Evolutionary conservation across 2,329 filamentous ascomycete genomes (phyloP).

Genomic region (Phialocephala subalpina): DNA sequence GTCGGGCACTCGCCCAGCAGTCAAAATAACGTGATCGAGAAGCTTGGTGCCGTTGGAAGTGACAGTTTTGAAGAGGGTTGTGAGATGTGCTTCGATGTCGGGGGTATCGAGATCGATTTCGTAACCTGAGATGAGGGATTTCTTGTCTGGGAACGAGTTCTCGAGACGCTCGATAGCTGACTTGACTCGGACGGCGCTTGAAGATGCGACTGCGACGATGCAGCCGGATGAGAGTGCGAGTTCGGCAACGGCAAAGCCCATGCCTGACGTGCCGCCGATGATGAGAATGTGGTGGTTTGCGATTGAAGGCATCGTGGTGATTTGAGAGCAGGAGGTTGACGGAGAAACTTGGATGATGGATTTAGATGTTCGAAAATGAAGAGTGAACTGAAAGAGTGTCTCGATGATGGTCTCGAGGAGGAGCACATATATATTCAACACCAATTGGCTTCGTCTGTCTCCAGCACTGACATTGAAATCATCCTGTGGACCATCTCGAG

Average conservation of each 20-base stretch:
- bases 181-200: constrained; percentile 50
- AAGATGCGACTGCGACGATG: constrained; percentile 56
- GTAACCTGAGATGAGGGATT: constrained; percentile 23
- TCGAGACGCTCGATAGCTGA: constrained; percentile 48
- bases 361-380: background rate
- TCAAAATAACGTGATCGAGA: constrained; percentile 35
- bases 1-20: constrained; percentile 20
- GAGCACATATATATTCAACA: background rate
- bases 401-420: background rate
- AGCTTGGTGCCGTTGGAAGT: constrained; percentile 5
- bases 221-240: constrained; percentile 62
- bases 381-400: background rate
- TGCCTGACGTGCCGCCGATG: constrained; percentile 69
- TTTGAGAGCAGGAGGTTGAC: background rate
- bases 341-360: background rate
- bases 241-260: constrained; percentile 68
- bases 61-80: constrained; percentile 49
- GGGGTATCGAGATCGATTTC: constrained; percentile 20
- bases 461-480: too few relatives aligned
- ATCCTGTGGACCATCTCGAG: background rate
- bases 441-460: too few relatives aligned
- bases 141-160: constrained; percentile 10
- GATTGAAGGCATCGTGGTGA: constrained; percentile 47
- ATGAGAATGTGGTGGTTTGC: constrained; percentile 58
- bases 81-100: constrained; percentile 46